Evolutionary conservation across 2,329 filamentous ascomycete genomes (phyloP).

Genomic region (Emydomyces testavorans): DNA sequence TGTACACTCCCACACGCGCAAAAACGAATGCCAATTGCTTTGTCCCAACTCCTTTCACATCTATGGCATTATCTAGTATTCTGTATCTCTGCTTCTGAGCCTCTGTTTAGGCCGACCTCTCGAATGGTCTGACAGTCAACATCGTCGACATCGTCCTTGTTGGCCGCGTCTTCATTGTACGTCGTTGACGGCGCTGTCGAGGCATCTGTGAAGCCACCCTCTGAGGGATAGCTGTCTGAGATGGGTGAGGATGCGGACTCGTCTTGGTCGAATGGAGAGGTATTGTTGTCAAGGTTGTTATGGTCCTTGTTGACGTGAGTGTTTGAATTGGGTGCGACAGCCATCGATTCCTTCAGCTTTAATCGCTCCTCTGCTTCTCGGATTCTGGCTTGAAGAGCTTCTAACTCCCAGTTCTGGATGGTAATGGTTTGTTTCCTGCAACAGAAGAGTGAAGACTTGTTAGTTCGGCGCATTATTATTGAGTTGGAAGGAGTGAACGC

Average conservation of each 20-base stretch:
- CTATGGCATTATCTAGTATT: constrained; percentile 4
- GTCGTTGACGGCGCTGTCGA: constrained; percentile 19
- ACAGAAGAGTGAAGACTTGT: background rate
- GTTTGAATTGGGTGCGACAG: constrained; percentile 11
- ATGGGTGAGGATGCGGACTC: constrained; percentile 15
- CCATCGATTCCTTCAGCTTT: constrained; percentile 28
- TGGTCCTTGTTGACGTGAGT: constrained; percentile 13
- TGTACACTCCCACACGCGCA: constrained; percentile 4
- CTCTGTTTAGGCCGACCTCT: background rate
- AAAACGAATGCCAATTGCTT: background rate
- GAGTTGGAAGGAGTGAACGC: too few species aligned
- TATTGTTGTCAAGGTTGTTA: constrained; percentile 18
- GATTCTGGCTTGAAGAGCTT: constrained; percentile 72
- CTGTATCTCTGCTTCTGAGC: background rate
- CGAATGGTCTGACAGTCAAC: constrained; percentile 8
- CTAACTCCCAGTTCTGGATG: constrained; percentile 65
- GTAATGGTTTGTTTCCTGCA: constrained; percentile 67
- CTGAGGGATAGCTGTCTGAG: constrained; percentile 19
- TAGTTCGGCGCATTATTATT: background rate
- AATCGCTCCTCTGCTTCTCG: constrained; percentile 76
- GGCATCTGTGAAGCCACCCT: constrained; percentile 19
- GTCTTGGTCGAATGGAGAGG: constrained; percentile 13
- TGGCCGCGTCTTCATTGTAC: constrained; percentile 11
- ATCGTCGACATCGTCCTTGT: constrained; percentile 1
- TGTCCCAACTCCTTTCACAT: background rate